Evolutionary conservation across 306 rosid species (phyloP).

Genomic region (Vicia sativa): DNA sequence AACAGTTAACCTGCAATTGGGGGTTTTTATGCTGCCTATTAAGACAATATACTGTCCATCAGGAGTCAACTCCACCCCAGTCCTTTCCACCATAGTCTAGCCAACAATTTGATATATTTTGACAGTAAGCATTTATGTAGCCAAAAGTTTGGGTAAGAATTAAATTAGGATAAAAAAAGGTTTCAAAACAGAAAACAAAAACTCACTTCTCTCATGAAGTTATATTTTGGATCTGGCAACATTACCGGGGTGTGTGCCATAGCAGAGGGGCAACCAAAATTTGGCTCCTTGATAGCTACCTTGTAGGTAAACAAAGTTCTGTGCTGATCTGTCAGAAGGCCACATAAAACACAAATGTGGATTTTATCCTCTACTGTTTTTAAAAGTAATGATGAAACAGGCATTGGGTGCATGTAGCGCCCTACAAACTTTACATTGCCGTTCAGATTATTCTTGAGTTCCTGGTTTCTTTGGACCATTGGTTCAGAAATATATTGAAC

Average conservation of each 20-base stretch:
- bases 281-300: slow-evolving; percentile 54
- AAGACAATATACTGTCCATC: slow-evolving; percentile 70
- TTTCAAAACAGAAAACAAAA: slow-evolving; percentile 27
- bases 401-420: slow-evolving; percentile 72
- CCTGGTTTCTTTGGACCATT: slow-evolving; percentile 41
- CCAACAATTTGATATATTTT: slow-evolving; percentile 19
- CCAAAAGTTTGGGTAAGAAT: slow-evolving; percentile 19
- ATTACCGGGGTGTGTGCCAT: slow-evolving; percentile 63
- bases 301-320: slow-evolving; percentile 67
- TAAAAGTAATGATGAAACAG: slow-evolving; percentile 64
- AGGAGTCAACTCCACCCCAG: slow-evolving; percentile 74
- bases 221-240: slow-evolving; percentile 59
- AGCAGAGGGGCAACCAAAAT: slow-evolving; percentile 66
- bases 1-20: slow-evolving; percentile 76
- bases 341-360: slow-evolving; percentile 68
- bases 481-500: slow-evolving; percentile 42
- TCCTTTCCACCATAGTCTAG: slow-evolving; percentile 65
- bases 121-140: slow-evolving; percentile 19
- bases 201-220: slow-evolving; percentile 66
- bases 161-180: background rate
- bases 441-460: slow-evolving; percentile 45
- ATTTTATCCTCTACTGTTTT: slow-evolving; percentile 55
- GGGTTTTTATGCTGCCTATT: slow-evolving; percentile 70
- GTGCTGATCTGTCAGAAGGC: slow-evolving; percentile 49
- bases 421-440: slow-evolving; percentile 66